Base-by-base conservation (phyloP, 73 alveolate species). In the Paramecium sexaurelia region DNA sequence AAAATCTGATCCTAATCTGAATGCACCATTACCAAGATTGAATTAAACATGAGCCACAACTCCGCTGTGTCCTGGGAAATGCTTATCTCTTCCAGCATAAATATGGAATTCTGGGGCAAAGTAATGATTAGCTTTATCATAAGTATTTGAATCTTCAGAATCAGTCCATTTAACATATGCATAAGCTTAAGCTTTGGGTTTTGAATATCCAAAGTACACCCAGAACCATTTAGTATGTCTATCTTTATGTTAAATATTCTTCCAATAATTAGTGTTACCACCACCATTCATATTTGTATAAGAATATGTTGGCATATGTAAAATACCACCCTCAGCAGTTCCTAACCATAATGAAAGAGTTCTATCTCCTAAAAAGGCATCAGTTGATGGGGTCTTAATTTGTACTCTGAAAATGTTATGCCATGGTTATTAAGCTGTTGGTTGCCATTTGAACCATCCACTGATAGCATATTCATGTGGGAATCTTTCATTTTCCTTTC, bases 361-460 rank as follows among this genome's bases (percentile, higher is more conserved):
- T 78, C 90, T 78, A 1, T 78, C 90, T 41, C 90, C 90, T 40
- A 78, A 20, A 15, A 24, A 39, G 6, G 43, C 55, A 45, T 78
- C 90, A 22, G 90, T 78, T 78, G 90, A 78, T 8, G 90, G 90
- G 3, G 35, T 37, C 33, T 41, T 41, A 24, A 78, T 45, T 78
- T 37, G 36, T 9, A 78, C 86, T 85, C 92, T 85, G 56, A 85
- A 85, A 10, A 85, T 24, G 33, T 85, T 85, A 33, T 85, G 92
- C 92, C 92, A 85, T 24, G 88, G 88, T 27, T 85, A 61, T 85
- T 85, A 55, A 41, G 92, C 86, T 22, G 71, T 61, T 33, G 92
- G 85, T 24, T 51, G 10, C 92, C 92, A 85, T 27, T 85, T 39
- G 88, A 85, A 85, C 92, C 92, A 85, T 55, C 92, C 92, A 85